Conservation (phyloP, 2,329 filamentous ascomycete genomes). For the Xylariaceae sp. region DNA sequence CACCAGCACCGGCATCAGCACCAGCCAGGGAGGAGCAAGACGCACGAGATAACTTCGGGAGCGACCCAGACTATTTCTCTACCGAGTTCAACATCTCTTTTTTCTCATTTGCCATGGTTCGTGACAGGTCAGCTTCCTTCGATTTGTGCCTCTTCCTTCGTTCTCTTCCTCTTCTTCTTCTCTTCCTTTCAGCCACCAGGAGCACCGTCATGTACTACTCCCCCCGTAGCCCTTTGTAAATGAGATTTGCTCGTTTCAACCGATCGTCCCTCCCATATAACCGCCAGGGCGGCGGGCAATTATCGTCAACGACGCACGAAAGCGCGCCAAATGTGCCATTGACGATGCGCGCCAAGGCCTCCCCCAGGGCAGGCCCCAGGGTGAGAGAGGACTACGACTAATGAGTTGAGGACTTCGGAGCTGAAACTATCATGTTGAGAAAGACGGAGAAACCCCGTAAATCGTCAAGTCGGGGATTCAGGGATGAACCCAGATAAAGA, state of each 20-base stretch:
- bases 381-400: background rate
- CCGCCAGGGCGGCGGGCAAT: background rate
- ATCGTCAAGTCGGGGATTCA: background rate
- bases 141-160: background rate
- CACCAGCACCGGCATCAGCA: background rate
- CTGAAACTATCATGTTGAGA: background rate
- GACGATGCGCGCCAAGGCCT: background rate
- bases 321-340: background rate
- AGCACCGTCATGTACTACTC: too few relatives aligned
- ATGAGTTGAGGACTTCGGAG: background rate
- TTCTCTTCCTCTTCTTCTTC: too few relatives aligned
- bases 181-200: too few relatives aligned
- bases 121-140: constrained; percentile 10
- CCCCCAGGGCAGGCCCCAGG: too few relatives aligned
- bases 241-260: background rate
- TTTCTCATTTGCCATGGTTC: background rate
- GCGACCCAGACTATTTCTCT: background rate
- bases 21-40: background rate
- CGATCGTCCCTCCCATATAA: background rate
- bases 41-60: background rate
- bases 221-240: background rate
- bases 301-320: background rate
- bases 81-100: background rate
- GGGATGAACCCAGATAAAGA: background rate
- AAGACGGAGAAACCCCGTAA: background rate